A percentile compares a stretch with the other conserved stretches of the same genome.
Conservation (phyloP, 257 asterid genomes). For the Forsythia suspensa region DNA sequence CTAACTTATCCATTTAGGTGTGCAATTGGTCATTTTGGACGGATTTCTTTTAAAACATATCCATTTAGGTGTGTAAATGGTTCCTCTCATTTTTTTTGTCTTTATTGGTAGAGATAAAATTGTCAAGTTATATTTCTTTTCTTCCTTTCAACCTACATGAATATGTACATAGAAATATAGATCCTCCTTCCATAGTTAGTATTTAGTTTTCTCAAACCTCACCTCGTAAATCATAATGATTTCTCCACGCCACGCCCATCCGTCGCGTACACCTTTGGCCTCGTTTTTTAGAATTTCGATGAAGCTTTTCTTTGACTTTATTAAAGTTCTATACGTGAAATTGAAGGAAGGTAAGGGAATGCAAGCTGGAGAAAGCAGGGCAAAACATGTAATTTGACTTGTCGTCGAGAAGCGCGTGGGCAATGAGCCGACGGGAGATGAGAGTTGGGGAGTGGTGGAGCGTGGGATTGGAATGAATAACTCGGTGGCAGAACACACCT, state of each 20-base stretch:
- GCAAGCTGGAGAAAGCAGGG: slow-evolving; percentile 39
- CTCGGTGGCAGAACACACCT: slow-evolving; percentile 35
- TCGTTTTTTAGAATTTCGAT: slow-evolving; percentile 39
- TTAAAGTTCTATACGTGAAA: slow-evolving; percentile 25
- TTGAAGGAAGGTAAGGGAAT: slow-evolving; percentile 39
- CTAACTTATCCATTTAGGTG: no score
- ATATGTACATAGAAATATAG: no score
- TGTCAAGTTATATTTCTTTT: no score
- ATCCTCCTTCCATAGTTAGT: no score
- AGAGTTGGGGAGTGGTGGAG: slow-evolving; percentile 39
- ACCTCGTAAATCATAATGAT: slow-evolving; percentile 39
- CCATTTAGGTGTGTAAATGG: no score
- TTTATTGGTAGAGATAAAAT: no score
- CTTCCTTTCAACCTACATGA: no score
- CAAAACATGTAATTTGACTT: slow-evolving; percentile 44
- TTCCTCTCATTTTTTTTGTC: no score
- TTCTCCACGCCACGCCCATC: slow-evolving; percentile 53
- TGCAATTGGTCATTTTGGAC: no score
- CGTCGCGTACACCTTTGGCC: slow-evolving; percentile 28
- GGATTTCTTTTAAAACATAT: no score
- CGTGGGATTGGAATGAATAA: slow-evolving; percentile 39
- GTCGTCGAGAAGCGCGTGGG: slow-evolving; percentile 41
- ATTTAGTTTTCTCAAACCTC: slow-evolving; percentile 35
- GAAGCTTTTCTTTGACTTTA: slow-evolving; percentile 33
- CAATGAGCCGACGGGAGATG: slow-evolving; percentile 33